Base-by-base conservation (phyloP, 2,329 filamentous ascomycete genomes). In the Fusarium camptoceras region DNA sequence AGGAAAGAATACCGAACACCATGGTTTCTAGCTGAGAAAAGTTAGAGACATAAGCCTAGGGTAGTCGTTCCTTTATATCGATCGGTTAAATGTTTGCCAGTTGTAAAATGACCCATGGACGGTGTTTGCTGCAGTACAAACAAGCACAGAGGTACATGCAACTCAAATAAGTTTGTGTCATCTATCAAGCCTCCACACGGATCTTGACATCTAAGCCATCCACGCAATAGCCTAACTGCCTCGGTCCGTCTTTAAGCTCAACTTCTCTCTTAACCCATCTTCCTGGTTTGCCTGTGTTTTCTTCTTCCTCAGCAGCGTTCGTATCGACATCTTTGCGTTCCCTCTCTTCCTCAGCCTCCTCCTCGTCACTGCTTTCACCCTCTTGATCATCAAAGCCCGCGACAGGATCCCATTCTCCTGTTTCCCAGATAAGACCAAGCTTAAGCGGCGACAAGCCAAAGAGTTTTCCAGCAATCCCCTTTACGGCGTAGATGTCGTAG, bases 381-480 rank as follows among this genome's bases (percentile, higher is more conserved):
- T 88, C 88, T 30, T 86, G 85, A 7, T 88, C 85, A 66, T 89
- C 85, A 71, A 89, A 87, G 65, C 87, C 85, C 11, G 86, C 86
- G 1, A 94, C 89, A 0, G 93, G 93, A 78, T 97, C 94, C 89
- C 92, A 93, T 79, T 98, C 94, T 22, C 93, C 93, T 11, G 94
- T 97, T 81, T 97, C 94, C 92, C 93, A 97, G 1, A 96, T 82
- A 50, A 98, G 79, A 42, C 84, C 86, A 64, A 95, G 81, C 43
- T 81, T 81, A 67, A 93, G 83, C 0, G 94, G 92, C 48, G 85
- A 80, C 14, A 92, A 72, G 2, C 81, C 83, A 74, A 97, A 93
- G n/a, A 91, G 78, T 70, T 87, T 90, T 0, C 90, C 91, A 1
- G 93, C 91, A 11, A 97, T 84, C 0, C 93, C 92, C 76, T 96